Evolutionary conservation across 495 filamentous ascomycete species (phyloP).

Genomic region (Thermochaetoides thermophila): DNA sequence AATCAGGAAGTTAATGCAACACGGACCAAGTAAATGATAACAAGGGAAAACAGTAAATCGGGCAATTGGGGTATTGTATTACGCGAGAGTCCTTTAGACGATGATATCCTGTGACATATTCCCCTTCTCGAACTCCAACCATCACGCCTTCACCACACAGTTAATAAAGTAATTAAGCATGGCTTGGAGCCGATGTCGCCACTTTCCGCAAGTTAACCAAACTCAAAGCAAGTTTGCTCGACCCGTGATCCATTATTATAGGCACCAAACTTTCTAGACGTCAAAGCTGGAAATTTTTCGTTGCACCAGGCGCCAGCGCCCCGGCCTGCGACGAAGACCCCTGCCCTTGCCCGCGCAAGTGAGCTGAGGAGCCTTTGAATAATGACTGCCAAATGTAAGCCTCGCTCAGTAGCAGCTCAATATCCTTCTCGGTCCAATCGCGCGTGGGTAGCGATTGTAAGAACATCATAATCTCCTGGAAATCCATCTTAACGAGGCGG

Average conservation of each 20-base stretch:
- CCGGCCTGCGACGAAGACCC: slow-evolving; percentile 18
- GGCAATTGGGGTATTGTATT: no score
- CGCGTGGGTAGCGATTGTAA: slow-evolving; percentile 88
- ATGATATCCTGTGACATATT: no score
- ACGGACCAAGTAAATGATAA: no score
- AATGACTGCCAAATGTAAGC: slow-evolving; percentile 93
- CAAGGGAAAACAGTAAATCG: no score
- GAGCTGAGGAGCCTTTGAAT: slow-evolving; percentile 76
- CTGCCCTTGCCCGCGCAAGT: slow-evolving; percentile 42
- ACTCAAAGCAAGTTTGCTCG: neutral
- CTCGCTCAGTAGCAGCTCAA: slow-evolving; percentile 88
- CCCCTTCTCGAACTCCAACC: no score
- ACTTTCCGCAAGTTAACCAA: neutral
- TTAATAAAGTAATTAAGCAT: no score
- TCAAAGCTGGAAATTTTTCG: slow-evolving; percentile 31
- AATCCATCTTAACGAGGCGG: slow-evolving; percentile 92
- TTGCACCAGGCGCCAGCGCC: no score
- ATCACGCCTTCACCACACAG: no score
- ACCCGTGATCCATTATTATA: neutral
- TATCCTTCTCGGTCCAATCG: slow-evolving; percentile 93
- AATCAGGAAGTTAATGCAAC: no score
- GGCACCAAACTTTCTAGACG: no score
- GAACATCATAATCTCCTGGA: slow-evolving; percentile 98
- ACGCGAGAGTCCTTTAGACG: no score
- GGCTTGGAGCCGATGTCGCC: no score